Evolutionary conservation across 495 filamentous ascomycete species (phyloP), one percentile per base, ranked within the genome.

Genomic region (Xylaria acuta): DNA sequence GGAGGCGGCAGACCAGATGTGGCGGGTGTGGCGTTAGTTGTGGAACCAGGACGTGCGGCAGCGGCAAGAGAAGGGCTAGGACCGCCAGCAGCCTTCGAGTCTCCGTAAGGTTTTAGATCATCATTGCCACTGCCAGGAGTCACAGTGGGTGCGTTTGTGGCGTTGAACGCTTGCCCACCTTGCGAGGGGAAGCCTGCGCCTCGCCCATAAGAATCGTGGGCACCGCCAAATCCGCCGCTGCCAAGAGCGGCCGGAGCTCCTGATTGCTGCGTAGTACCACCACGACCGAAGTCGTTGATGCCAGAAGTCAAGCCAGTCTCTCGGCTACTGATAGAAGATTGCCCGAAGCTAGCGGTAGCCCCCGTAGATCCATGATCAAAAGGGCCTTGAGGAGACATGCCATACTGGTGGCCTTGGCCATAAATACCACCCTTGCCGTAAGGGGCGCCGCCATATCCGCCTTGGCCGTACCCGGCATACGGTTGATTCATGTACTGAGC

Each of bases 11-110:
- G 85, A 40, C 91, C 89, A 22, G 79, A 75, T 79, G 94, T 92
- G 8, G 87, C 88, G 22, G 89, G 88, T 18, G 86, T 87, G 72
- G 87, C 90, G 81, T 94, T 96, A 18, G 92, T 90, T 18, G 94
- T 93, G 41, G 94, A 97, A 25, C 93, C 94, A 20, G 94, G 94
- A 69, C 94, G 92, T 41, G 88, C 90, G 45, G 93, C 91, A 76
- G 93, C 92, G 38, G 89, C 90, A 36, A 97, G 88, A 8, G 93
- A 93, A 38, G 94, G 94, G 81, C 93, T 97, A 3, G 94, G 94
- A 7, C 93, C 94, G 53, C 87, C 86, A 43, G 90, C 83, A 76
- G 80, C 75, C 83, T 97, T 96, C 67, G 90, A 84, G 32, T 86
- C 80, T 38, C 93, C 91, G 47, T 91, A 91, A 22, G 89, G 88